Conservation (phyloP, 2,329 filamentous ascomycete genomes). For the Arthrobotrys sinensis region DNA sequence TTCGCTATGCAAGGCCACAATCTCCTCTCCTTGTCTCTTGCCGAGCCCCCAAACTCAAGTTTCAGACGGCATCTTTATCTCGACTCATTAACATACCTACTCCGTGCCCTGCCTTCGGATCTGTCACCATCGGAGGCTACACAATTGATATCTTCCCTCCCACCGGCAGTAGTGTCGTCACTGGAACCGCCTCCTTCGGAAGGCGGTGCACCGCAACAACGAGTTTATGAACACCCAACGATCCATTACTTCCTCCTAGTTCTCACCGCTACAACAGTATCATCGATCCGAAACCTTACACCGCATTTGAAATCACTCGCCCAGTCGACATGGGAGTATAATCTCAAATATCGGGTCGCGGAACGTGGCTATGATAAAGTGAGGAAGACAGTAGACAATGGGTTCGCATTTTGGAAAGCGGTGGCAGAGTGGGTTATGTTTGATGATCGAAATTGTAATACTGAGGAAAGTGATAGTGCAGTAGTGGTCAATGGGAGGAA, state of each 20-base stretch:
- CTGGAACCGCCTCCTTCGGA: conserved; percentile 11
- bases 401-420: conserved; percentile 54
- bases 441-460: conserved; percentile 16
- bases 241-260: conserved; percentile 44
- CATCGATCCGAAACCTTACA: conserved; percentile 49
- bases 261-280: conserved; percentile 46
- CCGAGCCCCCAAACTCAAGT: conserved; percentile 50
- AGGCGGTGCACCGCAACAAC: background rate
- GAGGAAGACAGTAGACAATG: conserved; percentile 31
- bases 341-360: conserved; percentile 46
- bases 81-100: conserved; percentile 57
- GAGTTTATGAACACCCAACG: conserved; percentile 47
- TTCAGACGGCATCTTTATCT: conserved; percentile 54
- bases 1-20: conserved; percentile 59
- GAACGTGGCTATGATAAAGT: conserved; percentile 42
- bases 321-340: conserved; percentile 55
- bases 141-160: conserved; percentile 44
- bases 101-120: conserved; percentile 47
- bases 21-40: conserved; percentile 47
- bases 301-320: conserved; percentile 54
- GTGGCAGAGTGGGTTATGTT: conserved; percentile 59
- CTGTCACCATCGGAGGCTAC: conserved; percentile 44
- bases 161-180: conserved; percentile 31
- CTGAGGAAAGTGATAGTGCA: background rate
- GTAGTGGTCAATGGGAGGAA: conserved; percentile 26